These are phyloP conservation scores for Cicer chorassanicum DNA, from an alignment of 306 rosid species.

Conservation along the genomic window DNA sequence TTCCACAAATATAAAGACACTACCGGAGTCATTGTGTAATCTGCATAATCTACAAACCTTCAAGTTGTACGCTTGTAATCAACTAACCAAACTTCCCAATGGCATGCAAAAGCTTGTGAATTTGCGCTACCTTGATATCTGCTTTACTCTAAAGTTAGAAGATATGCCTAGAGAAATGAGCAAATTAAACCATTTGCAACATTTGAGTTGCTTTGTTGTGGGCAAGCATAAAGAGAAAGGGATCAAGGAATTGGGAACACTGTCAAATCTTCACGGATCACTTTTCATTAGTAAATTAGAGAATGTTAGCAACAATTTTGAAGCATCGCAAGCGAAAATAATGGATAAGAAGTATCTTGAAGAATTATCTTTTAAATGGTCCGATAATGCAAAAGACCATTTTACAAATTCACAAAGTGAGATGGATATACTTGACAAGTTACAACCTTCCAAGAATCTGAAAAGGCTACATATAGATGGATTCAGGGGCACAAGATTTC, in stretches of 20 bases:
- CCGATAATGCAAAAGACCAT: too few relatives aligned
- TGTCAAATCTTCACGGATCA: too few relatives aligned
- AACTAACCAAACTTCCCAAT: background rate
- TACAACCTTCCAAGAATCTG: too few relatives aligned
- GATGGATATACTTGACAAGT: too few relatives aligned
- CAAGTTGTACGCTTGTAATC: background rate
- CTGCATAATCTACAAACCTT: background rate
- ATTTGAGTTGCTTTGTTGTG: background rate
- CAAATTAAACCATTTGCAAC: background rate
- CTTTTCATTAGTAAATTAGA: too few relatives aligned
- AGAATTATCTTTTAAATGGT: too few relatives aligned
- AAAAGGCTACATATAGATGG: too few relatives aligned
- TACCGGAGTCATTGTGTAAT: background rate
- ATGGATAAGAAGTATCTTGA: too few relatives aligned
- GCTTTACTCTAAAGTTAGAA: background rate
- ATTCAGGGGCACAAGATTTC: too few relatives aligned
- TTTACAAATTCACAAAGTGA: too few relatives aligned
- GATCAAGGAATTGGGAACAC: background rate
- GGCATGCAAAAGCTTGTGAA: background rate
- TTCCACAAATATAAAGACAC: background rate
- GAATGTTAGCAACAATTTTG: too few relatives aligned
- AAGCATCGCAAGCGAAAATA: too few relatives aligned
- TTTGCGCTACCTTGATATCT: background rate
- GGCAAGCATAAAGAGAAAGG: background rate
- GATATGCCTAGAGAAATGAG: background rate